These are phyloP conservation scores for Rhododendron molle DNA, from an alignment of 148 eudicot genomes.

Conservation along the genomic window DNA sequence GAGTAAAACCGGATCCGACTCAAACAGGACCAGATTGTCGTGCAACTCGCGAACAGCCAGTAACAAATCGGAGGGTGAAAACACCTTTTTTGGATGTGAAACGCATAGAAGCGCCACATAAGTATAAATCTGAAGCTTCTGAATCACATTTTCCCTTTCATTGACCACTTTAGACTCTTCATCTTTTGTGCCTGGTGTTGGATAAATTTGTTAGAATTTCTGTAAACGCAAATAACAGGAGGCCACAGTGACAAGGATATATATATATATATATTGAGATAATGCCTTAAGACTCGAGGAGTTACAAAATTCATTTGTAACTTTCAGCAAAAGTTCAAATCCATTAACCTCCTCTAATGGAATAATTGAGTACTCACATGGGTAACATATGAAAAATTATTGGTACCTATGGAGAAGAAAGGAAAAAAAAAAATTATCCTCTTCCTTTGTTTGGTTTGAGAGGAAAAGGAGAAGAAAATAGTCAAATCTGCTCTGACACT, in stretches of 20 bases:
- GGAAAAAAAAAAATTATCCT: too few relatives aligned
- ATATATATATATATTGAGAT: too few relatives aligned
- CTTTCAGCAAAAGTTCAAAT: neutral
- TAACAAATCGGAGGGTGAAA: conserved; percentile 50
- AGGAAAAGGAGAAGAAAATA: too few relatives aligned
- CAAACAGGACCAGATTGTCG: conserved; percentile 72
- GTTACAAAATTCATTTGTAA: neutral
- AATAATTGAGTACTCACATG: too few relatives aligned
- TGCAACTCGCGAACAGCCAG: conserved; percentile 64
- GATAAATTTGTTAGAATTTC: neutral
- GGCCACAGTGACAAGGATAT: neutral
- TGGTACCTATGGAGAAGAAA: neutral
- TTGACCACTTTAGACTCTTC: conserved; percentile 15
- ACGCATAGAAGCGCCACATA: conserved; percentile 49
- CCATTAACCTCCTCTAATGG: neutral
- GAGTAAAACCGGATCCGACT: conserved; percentile 48
- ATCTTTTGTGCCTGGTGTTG: conserved; percentile 6
- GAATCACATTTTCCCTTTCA: conserved; percentile 14
- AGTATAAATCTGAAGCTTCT: conserved; percentile 47
- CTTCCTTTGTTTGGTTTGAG: neutral
- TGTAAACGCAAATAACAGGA: neutral
- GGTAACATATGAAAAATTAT: too few relatives aligned
- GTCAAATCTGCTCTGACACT: too few relatives aligned
- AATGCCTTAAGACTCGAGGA: neutral
- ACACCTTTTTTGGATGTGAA: conserved; percentile 54